Base-by-base conservation (phyloP, 495 filamentous ascomycete genomes). In the Aspergillus mulundensis region DNA sequence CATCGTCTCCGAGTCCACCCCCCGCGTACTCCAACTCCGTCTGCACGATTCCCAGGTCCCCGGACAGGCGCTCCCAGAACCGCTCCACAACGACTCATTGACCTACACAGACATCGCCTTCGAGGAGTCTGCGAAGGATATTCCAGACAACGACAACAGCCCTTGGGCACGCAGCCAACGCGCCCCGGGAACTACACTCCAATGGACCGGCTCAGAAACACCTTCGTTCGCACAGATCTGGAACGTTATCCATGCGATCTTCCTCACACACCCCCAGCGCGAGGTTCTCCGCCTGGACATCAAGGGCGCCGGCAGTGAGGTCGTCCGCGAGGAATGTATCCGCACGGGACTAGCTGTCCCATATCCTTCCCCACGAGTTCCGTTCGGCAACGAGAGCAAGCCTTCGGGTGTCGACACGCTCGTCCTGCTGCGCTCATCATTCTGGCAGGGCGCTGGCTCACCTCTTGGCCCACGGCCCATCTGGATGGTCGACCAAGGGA, bases 371-470 rank as follows among this genome's bases (percentile, higher is more conserved):
- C 70, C 61, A 8, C 63, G 63, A 25, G 16, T 42, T 10, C 62
- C 58, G 56, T 66, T 54, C 53, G 59, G 53, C 59, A 53, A 34
- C 55, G 58, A 63, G 56, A 64, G 19, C 55, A 57, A 64, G 10
- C 34, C 60, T 30, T 60, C 56, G 7, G 41, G 61, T 40, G 39
- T 62, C 18, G 56, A 69, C 16, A 66, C 70, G 10, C 19, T 74
- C n/a, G 36, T 74, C 38, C 48, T 74, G 36, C 60, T 72, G 18
- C 68, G 71, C 20, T 68, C 65, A 19, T 73, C 84, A 11, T 88
- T 88, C 73, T 88, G 84, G 84, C 85, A 88, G 60, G 84, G 84
- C 39, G 85, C 85, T 23, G 85, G 72, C 21, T 86, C 83, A 1
- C 85, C 85, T 24, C 74, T 84, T 23, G 84, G 84, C 24, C 66